phyloP scores from a whole-genome alignment of 371 early-diverging fungal genomes.

The Mortierella sp. region DNA sequence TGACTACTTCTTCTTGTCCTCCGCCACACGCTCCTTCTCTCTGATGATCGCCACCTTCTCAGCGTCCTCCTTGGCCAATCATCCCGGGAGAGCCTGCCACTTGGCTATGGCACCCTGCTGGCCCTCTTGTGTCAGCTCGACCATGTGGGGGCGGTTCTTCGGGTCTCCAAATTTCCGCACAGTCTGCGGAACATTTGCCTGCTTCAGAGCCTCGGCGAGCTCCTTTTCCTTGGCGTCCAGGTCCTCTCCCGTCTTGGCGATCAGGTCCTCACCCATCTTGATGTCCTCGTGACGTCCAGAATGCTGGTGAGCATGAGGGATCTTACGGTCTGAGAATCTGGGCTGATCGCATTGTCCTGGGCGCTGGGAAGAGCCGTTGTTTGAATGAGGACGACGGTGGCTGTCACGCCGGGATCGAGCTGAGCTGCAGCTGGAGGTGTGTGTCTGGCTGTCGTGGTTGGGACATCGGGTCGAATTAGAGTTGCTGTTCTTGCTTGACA shows the following conservation, averaged over 20 bases:
- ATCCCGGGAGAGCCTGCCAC: constrained; percentile 30
- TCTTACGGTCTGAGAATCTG: too few relatives aligned
- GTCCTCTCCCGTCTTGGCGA: constrained; percentile 18
- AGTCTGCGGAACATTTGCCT: background rate
- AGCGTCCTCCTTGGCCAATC: constrained; percentile 24
- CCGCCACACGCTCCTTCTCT: constrained; percentile 24
- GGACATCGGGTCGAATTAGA: constrained; percentile 29
- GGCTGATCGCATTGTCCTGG: background rate
- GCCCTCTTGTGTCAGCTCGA: constrained; percentile 10
- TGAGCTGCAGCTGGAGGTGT: constrained; percentile 22
- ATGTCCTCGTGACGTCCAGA: too few relatives aligned
- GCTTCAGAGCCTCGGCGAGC: background rate
- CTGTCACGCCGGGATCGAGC: constrained; percentile 38
- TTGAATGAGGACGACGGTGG: constrained; percentile 34
- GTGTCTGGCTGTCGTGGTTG: constrained; percentile 35
- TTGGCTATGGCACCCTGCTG: constrained; percentile 16
- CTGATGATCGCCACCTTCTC: constrained; percentile 11
- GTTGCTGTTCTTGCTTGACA: constrained; percentile 20
- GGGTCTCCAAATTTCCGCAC: constrained; percentile 14
- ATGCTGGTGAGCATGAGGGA: background rate
- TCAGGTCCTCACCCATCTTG: too few relatives aligned
- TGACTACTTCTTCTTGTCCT: background rate
- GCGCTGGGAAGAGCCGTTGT: constrained; percentile 20
- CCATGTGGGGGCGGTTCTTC: constrained; percentile 3
- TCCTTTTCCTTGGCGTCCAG: background rate